A percentile compares a stretch with the other conserved stretches of the same genome.
These are phyloP conservation scores for Neofusicoccum umdonicola DNA, from an alignment of 2,329 filamentous ascomycete genomes.

Conservation along the genomic window DNA sequence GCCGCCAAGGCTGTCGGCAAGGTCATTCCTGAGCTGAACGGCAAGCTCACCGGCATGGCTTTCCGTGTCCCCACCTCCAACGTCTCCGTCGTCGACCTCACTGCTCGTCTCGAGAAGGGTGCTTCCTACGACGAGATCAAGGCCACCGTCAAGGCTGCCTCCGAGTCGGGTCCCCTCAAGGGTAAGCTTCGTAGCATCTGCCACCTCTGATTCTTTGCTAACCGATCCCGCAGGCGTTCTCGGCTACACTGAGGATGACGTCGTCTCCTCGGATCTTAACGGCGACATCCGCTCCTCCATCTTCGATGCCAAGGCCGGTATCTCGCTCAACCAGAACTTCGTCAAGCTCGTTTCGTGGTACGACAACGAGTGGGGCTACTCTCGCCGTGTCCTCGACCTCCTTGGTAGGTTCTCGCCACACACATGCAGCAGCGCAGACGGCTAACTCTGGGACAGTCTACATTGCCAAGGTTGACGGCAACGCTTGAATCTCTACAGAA, in stretches of 20 bases:
- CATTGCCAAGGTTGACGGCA: conserved; percentile 45
- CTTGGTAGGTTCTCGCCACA: conserved; percentile 26
- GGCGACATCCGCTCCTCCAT: conserved; percentile 93
- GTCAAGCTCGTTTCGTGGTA: conserved; percentile 99
- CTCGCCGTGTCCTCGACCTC: conserved; percentile 59
- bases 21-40: conserved; percentile 96
- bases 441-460: conserved; percentile 22
- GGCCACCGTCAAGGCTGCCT: conserved; percentile 77
- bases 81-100: conserved; percentile 98
- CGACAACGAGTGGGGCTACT: conserved; percentile 95
- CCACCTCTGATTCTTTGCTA: no score
- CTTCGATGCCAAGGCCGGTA: conserved; percentile 99
- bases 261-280: conserved; percentile 92
- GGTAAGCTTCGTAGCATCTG: conserved; percentile 51
- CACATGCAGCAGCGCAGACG: background rate
- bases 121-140: conserved; percentile 92
- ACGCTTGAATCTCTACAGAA: conserved; percentile 37
- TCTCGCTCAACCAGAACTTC: conserved; percentile 97
- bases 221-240: conserved; percentile 50
- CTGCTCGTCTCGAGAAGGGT: conserved; percentile 86
- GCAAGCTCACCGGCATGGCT: conserved; percentile 99
- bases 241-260: conserved; percentile 92
- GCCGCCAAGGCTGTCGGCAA: conserved; percentile 99
- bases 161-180: conserved; percentile 74
- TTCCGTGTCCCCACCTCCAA: conserved; percentile 99